A percentile compares a stretch with the other conserved stretches of the same genome.
These are phyloP conservation scores for Exophiala xenobiotica DNA, from an alignment of 2,329 filamentous ascomycete genomes.

Conservation along the genomic window DNA sequence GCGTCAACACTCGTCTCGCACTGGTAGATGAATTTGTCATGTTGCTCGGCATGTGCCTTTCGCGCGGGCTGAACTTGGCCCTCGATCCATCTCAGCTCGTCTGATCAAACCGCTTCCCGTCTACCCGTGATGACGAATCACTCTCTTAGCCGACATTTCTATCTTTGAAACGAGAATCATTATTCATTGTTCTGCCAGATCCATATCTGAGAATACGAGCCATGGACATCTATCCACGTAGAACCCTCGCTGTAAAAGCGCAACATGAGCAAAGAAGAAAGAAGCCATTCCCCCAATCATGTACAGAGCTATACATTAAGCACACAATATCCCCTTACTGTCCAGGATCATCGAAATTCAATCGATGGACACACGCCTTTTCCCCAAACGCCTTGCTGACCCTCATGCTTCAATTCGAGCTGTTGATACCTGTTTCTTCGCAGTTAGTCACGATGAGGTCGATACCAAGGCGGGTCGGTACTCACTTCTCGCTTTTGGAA, in stretches of 20 bases:
- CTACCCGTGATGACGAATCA: background rate
- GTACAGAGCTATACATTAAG: constrained; percentile 9
- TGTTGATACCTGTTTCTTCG: constrained; percentile 73
- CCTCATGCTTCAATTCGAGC: constrained; percentile 83
- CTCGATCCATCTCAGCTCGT: too few relatives aligned
- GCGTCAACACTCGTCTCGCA: too few relatives aligned
- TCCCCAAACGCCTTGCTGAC: constrained; percentile 77
- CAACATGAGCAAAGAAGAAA: background rate
- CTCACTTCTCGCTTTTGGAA: constrained; percentile 94
- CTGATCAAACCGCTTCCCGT: background rate
- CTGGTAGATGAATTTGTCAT: too few relatives aligned
- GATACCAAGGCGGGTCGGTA: constrained; percentile 27
- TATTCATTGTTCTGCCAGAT: background rate
- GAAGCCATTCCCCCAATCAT: constrained; percentile 2
- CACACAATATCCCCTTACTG: background rate
- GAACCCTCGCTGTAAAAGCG: background rate
- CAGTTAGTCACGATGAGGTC: constrained; percentile 7
- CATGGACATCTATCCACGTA: background rate
- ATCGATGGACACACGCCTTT: constrained; percentile 77
- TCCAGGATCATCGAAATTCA: constrained; percentile 61
- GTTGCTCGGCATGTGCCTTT: too few relatives aligned
- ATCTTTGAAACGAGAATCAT: background rate
- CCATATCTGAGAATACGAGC: background rate
- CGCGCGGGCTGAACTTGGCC: too few relatives aligned
- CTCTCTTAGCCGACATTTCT: background rate